Conservation (phyloP, 305 asterid genomes). For the Fraxinus xanthoxyloides region DNA sequence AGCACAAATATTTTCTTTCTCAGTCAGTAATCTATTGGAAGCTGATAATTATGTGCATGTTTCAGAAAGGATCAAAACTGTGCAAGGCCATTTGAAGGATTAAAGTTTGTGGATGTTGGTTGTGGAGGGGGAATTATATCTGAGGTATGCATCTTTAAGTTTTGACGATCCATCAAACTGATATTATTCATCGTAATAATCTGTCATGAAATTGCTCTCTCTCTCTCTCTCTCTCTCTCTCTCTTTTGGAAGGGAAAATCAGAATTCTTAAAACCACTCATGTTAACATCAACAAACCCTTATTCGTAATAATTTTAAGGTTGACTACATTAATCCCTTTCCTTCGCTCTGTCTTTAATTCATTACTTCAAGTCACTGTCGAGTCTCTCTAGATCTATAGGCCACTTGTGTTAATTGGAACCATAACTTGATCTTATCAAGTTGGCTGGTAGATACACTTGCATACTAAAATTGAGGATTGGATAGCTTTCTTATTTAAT, state of each 20-base stretch:
- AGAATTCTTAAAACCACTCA: background rate
- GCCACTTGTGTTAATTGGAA: slow-evolving; percentile 3
- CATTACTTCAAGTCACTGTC: background rate
- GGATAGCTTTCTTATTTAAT: slow-evolving; percentile 15
- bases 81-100: slow-evolving; percentile 82
- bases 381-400: background rate
- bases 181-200: slow-evolving; percentile 16
- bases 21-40: slow-evolving; percentile 16
- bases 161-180: slow-evolving; percentile 17
- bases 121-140: slow-evolving; percentile 97
- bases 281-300: background rate
- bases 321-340: background rate
- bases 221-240: background rate
- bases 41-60: slow-evolving; percentile 28
- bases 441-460: slow-evolving; percentile 5
- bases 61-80: slow-evolving; percentile 71
- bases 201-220: background rate
- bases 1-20: background rate
- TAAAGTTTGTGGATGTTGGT: slow-evolving; percentile 80
- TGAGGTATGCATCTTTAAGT: slow-evolving; percentile 54
- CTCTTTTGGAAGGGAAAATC: background rate
- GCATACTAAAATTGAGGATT: slow-evolving; percentile 1
- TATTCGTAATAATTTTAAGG: background rate
- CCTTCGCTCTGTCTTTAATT: background rate
- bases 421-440: background rate